Conservation (phyloP, 2,329 filamentous ascomycete genomes). For the Ascochyta lentis region DNA sequence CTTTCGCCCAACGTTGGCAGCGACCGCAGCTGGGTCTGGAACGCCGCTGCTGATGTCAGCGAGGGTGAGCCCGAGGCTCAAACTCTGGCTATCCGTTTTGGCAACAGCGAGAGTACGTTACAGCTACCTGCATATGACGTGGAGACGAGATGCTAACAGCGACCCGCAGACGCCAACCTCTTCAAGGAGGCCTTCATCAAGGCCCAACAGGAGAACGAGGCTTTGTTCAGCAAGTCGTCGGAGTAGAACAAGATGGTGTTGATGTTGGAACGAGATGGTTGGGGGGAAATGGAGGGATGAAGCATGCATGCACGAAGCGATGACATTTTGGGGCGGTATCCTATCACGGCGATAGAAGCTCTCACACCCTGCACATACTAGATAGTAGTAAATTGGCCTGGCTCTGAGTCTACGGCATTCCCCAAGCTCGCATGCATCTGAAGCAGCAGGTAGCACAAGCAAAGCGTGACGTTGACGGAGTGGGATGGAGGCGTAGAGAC, state of each 20-base stretch:
- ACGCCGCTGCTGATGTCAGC: constrained; percentile 94
- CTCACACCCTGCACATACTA: constrained; percentile 46
- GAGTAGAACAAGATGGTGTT: constrained; percentile 49
- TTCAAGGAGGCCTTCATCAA: constrained; percentile 99
- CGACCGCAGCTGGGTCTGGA: constrained; percentile 99
- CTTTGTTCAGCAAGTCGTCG: constrained; percentile 68
- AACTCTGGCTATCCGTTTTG: constrained; percentile 95
- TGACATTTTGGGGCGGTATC: constrained; percentile 36
- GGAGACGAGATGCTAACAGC: not conserved
- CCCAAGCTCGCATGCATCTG: constrained; percentile 1
- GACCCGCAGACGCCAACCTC: constrained; percentile 79
- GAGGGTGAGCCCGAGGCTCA: constrained; percentile 97
- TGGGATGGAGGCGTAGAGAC: not conserved
- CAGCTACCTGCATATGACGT: not conserved
- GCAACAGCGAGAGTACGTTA: constrained; percentile 87
- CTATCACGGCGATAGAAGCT: constrained; percentile 40
- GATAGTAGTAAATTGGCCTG: constrained; percentile 43
- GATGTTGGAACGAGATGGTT: constrained; percentile 1
- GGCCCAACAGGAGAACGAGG: constrained; percentile 95
- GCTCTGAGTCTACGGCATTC: constrained; percentile 29
- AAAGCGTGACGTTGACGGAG: not conserved
- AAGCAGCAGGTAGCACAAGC: not conserved
- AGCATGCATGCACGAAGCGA: constrained; percentile 38
- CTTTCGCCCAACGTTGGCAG: constrained; percentile 96
- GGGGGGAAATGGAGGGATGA: constrained; percentile 12